Percentiles rank a stretch among this genome's conserved stretches.
These are phyloP conservation scores for Stropharia rugosoannulata DNA, from an alignment of 768 basidiomycete species.

Conservation along the genomic window DNA sequence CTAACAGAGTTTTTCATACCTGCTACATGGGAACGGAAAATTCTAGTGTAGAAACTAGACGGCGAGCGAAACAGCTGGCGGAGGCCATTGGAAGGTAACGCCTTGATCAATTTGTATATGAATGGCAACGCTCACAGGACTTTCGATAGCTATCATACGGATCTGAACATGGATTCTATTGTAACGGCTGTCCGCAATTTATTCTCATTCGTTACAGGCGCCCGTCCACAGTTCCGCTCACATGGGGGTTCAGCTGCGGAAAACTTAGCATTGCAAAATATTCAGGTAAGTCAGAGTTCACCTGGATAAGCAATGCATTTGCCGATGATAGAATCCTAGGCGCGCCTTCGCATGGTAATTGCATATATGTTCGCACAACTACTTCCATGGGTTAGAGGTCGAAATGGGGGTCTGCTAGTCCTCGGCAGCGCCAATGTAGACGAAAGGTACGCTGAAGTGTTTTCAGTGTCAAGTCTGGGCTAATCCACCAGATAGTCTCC, in stretches of 20 bases:
- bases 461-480: neutral
- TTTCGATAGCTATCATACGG: conserved; percentile 76
- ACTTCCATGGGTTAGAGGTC: conserved; percentile 87
- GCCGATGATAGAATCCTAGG: conserved; percentile 40
- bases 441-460: conserved; percentile 63
- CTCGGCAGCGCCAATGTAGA: conserved; percentile 99
- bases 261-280: conserved; percentile 97
- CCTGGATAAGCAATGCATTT: neutral
- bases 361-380: conserved; percentile 95
- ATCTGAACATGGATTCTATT: conserved; percentile 93
- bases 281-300: conserved; percentile 57
- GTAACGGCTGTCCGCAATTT: conserved; percentile 83
- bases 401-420: conserved; percentile 83
- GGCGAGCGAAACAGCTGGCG: conserved; percentile 83
- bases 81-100: conserved; percentile 86
- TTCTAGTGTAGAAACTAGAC: conserved; percentile 83
- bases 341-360: conserved; percentile 91
- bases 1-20: conserved; percentile 87
- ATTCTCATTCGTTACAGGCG: conserved; percentile 77
- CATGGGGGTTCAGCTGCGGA: conserved; percentile 88
- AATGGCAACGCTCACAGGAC: neutral
- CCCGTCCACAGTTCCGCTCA: conserved; percentile 65
- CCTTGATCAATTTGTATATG: neutral
- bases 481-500: conserved; percentile 53
- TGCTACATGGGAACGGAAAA: conserved; percentile 99